Evolutionary conservation across 2,329 filamentous ascomycete species (phyloP).

Genomic region (Venturia effusa): DNA sequence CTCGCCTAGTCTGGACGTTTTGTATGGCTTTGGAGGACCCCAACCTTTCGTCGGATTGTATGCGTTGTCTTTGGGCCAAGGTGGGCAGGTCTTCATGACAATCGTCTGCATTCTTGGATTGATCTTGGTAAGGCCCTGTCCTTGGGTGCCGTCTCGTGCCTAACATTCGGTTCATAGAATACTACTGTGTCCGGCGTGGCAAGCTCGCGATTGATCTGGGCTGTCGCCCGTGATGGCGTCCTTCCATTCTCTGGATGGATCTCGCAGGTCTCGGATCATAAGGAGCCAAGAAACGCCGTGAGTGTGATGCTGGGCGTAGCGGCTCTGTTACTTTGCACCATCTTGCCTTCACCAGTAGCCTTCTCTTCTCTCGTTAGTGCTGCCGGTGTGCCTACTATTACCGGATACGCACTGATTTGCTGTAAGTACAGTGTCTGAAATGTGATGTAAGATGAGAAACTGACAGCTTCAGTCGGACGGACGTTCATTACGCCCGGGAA

Average conservation of each 20-base stretch:
- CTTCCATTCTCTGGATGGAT: constrained; percentile 50
- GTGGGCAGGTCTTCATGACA: constrained; percentile 51
- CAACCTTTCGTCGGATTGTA: constrained; percentile 51
- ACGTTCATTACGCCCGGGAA: constrained; percentile 26
- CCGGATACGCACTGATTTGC: constrained; percentile 24
- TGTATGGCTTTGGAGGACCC: constrained; percentile 43
- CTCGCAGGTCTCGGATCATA: constrained; percentile 39
- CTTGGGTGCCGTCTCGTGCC: not conserved
- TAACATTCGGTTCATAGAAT: constrained; percentile 31
- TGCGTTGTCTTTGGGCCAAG: constrained; percentile 43
- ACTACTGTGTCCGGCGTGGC: constrained; percentile 49
- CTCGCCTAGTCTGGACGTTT: constrained; percentile 40
- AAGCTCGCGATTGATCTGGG: constrained; percentile 51
- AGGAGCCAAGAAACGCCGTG: constrained; percentile 50
- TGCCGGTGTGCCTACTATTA: constrained; percentile 29
- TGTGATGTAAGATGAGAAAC: not conserved
- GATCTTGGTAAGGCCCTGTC: constrained; percentile 35
- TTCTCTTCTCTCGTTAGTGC: constrained; percentile 29
- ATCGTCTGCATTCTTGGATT: constrained; percentile 40
- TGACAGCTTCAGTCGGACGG: constrained; percentile 19
- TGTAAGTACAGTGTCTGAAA: constrained; percentile 12
- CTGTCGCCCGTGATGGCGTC: constrained; percentile 50
- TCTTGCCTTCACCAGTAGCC: constrained; percentile 40
- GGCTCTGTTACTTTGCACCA: constrained; percentile 46
- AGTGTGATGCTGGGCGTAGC: constrained; percentile 47